Conservation (phyloP, 2,329 filamentous ascomycete genomes). For the Colletotrichum karsti region DNA sequence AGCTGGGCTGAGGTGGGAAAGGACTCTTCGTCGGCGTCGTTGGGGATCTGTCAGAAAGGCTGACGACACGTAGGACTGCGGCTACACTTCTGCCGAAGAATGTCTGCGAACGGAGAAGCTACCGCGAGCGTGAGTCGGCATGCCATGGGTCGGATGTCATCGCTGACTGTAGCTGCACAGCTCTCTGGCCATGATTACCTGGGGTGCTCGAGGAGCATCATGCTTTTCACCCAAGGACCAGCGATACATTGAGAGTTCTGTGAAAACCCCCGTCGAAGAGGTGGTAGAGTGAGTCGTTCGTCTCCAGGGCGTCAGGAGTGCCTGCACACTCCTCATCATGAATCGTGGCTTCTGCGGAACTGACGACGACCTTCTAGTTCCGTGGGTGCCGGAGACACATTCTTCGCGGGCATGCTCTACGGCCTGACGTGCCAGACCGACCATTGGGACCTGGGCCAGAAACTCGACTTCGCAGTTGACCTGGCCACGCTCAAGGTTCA, state of each 20-base stretch:
- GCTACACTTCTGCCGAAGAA: constrained; percentile 52
- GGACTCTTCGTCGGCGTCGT: background rate
- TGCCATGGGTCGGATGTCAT: constrained; percentile 1
- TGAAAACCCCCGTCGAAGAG: constrained; percentile 43
- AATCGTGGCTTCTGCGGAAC: background rate
- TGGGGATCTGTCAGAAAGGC: background rate
- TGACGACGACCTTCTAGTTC: constrained; percentile 58
- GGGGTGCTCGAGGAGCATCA: constrained; percentile 61
- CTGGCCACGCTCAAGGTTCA: constrained; percentile 75
- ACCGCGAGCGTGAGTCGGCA: constrained; percentile 53
- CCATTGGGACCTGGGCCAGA: constrained; percentile 57
- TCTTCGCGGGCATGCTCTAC: constrained; percentile 77
- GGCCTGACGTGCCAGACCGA: constrained; percentile 58
- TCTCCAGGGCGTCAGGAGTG: too few relatives aligned
- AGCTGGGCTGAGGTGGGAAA: constrained; percentile 72
- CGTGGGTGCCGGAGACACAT: constrained; percentile 80
- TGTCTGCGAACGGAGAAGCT: constrained; percentile 57
- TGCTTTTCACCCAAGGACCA: constrained; percentile 45
- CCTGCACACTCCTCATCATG: too few relatives aligned
- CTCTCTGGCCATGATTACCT: constrained; percentile 63
- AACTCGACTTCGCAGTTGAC: constrained; percentile 68
- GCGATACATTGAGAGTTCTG: constrained; percentile 50
- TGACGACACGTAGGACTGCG: constrained; percentile 35
- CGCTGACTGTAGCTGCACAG: constrained; percentile 36
- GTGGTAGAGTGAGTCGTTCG: constrained; percentile 65